Evolutionary conservation across 495 filamentous ascomycete genomes (phyloP).

Genomic region (Pseudomonodictys pantanalensis): DNA sequence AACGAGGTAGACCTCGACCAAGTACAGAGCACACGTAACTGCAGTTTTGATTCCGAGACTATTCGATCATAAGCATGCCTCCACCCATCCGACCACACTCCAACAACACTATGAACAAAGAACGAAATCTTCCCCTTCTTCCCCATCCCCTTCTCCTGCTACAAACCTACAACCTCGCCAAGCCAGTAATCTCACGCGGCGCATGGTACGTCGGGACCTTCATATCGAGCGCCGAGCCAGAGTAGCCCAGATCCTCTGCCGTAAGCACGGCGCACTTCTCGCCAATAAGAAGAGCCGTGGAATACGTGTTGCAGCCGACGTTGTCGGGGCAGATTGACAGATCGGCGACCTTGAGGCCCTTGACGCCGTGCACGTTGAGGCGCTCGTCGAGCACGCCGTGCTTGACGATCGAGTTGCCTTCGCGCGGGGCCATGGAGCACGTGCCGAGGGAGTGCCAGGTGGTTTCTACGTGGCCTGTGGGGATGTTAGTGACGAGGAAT

Average conservation of each 20-base stretch:
- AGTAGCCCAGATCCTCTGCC: conserved; percentile 76
- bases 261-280: conserved; percentile 72
- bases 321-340: conserved; percentile 80
- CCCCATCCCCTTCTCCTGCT: neutral
- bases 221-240: conserved; percentile 71
- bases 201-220: conserved; percentile 56
- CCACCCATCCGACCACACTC: no score
- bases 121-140: neutral
- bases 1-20: no score
- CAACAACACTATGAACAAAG: no score
- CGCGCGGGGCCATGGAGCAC: conserved; percentile 75
- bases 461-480: conserved; percentile 62
- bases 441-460: conserved; percentile 73
- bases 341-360: conserved; percentile 79
- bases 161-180: conserved; percentile 42
- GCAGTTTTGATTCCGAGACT: no score
- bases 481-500: conserved; percentile 25
- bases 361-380: conserved; percentile 75
- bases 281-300: conserved; percentile 76
- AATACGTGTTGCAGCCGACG: conserved; percentile 75
- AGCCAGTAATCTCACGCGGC: conserved; percentile 45
- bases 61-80: no score
- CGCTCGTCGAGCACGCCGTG: conserved; percentile 78
- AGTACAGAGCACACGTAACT: no score
- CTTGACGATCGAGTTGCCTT: conserved; percentile 76